These are phyloP conservation scores for Nigrospora osmanthi DNA, from an alignment of 2,329 filamentous ascomycete genomes.

Conservation along the genomic window DNA sequence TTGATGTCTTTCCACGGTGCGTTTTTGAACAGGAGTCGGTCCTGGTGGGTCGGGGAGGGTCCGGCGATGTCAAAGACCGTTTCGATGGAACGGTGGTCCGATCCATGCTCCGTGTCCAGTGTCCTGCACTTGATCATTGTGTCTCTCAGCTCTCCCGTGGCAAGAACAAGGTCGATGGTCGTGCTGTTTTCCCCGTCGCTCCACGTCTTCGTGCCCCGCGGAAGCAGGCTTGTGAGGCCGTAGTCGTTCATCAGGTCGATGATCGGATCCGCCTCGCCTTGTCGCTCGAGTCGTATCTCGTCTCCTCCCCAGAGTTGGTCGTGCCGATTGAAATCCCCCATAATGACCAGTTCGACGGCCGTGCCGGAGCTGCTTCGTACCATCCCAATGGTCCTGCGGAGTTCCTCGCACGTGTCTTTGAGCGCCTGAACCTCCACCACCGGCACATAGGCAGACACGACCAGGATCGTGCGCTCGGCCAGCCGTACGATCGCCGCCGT, in stretches of 20 bases:
- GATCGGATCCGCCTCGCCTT: slow-evolving; percentile 27
- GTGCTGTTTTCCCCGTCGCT: slow-evolving; percentile 10
- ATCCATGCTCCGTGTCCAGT: neutral
- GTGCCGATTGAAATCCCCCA: slow-evolving; percentile 14
- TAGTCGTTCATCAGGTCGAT: slow-evolving; percentile 26
- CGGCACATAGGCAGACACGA: neutral
- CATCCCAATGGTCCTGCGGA: neutral
- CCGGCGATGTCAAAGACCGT: slow-evolving; percentile 10
- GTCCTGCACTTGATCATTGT: slow-evolving; percentile 3
- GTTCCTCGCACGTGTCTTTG: neutral
- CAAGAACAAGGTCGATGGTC: slow-evolving; percentile 17
- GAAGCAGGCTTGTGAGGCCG: slow-evolving; percentile 23
- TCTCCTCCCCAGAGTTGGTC: slow-evolving; percentile 16
- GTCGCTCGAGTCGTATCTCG: slow-evolving; percentile 23
- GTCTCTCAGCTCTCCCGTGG: slow-evolving; percentile 10
- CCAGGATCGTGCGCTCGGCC: neutral
- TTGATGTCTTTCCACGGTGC: slow-evolving; percentile 16
- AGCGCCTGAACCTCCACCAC: neutral
- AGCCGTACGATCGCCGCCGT: neutral
- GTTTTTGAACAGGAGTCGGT: slow-evolving; percentile 16
- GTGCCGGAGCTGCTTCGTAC: neutral
- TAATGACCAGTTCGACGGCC: neutral
- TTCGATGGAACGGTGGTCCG: neutral
- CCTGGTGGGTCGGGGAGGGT: slow-evolving; percentile 1
- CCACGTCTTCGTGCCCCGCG: slow-evolving; percentile 25